phyloP scores from a whole-genome alignment of 148 eudicot genomes.

The Cornus controversa region DNA sequence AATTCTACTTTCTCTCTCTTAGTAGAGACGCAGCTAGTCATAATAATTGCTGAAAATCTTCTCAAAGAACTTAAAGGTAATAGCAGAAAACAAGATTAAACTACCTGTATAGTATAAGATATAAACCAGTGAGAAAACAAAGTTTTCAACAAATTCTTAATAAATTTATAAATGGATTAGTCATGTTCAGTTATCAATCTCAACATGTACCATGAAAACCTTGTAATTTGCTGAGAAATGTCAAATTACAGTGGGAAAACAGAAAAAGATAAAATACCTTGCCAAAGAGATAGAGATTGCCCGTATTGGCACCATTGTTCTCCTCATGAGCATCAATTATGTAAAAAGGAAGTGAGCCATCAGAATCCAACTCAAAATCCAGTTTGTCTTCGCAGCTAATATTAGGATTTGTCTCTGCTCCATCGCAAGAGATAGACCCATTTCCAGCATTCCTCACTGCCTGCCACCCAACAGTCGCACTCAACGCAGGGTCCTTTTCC shows the following conservation, averaged over 20 bases:
- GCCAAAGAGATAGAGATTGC: conserved; percentile 85
- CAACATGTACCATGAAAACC: neutral
- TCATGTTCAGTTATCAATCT: neutral
- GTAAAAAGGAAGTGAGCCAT: conserved; percentile 85
- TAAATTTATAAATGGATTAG: neutral
- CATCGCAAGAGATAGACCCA: conserved; percentile 20
- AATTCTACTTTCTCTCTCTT: no score
- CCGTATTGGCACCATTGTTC: conserved; percentile 62
- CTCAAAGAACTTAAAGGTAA: neutral
- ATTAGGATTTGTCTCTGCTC: conserved; percentile 13
- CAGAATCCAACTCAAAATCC: conserved; percentile 63
- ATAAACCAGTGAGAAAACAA: neutral
- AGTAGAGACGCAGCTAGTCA: no score
- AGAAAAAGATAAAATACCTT: conserved; percentile 46
- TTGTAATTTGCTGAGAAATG: neutral
- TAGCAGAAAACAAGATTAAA: neutral
- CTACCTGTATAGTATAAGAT: neutral
- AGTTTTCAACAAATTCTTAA: neutral
- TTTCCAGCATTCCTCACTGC: conserved; percentile 45
- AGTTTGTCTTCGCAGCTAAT: conserved; percentile 46
- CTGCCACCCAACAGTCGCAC: conserved; percentile 70
- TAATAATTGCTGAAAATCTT: neutral
- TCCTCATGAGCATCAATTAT: conserved; percentile 91
- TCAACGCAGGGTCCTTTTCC: conserved; percentile 49
- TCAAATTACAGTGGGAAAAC: neutral